Evolutionary conservation across 345 rosid genomes (phyloP).

Genomic region (Pistacia integerrima): DNA sequence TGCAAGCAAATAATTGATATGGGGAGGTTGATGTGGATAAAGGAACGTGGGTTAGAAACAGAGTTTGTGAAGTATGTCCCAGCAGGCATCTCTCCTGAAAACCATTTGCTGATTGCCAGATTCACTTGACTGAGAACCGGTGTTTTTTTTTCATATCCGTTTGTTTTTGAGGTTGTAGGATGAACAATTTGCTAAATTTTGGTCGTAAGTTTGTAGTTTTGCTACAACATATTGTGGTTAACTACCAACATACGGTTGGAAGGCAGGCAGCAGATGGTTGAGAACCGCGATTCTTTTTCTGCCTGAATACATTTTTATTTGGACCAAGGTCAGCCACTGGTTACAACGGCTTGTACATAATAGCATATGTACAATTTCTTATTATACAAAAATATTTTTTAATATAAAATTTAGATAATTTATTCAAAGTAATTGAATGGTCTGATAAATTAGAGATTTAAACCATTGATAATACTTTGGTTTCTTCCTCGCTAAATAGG

Average conservation of each 20-base stretch:
- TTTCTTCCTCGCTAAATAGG: too few relatives aligned
- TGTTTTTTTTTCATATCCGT: neutral
- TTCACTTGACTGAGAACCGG: neutral
- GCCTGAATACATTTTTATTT: too few relatives aligned
- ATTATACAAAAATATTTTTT: too few relatives aligned
- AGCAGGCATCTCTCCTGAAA: slow-evolving; percentile 74
- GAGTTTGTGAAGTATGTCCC: slow-evolving; percentile 77
- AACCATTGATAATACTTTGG: too few relatives aligned
- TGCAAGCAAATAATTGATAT: slow-evolving; percentile 85
- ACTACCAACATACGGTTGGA: neutral
- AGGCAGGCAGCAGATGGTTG: neutral
- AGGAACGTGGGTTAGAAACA: slow-evolving; percentile 51
- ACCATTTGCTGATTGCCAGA: slow-evolving; percentile 67
- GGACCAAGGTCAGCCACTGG: too few relatives aligned
- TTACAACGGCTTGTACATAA: too few relatives aligned
- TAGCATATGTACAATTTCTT: too few relatives aligned
- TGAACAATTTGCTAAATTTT: neutral
- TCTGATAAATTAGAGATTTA: too few relatives aligned
- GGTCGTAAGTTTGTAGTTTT: neutral
- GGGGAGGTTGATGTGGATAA: slow-evolving; percentile 82
- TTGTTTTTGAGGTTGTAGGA: slow-evolving; percentile 11
- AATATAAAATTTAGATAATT: too few relatives aligned
- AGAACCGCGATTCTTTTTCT: neutral
- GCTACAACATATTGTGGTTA: neutral
- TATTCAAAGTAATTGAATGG: too few relatives aligned